A percentile compares a stretch with the other conserved stretches of the same genome.
These are phyloP conservation scores for Aspergillus texensis DNA, from an alignment of 2,329 filamentous ascomycete genomes.

Conservation along the genomic window DNA sequence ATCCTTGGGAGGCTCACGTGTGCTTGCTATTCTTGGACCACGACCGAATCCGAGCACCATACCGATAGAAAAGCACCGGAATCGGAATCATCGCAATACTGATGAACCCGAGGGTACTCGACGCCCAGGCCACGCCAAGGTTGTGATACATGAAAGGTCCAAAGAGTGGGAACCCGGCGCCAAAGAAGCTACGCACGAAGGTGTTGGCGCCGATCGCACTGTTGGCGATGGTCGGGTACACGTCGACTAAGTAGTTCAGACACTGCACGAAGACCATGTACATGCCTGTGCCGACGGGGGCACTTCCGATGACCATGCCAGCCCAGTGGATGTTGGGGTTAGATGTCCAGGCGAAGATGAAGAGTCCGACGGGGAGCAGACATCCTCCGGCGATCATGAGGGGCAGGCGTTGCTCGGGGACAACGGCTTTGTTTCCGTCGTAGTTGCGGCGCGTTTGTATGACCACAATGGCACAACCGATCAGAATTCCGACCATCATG, in stretches of 20 bases:
- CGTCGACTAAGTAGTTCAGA: slow-evolving; percentile 59
- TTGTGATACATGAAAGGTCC: background rate
- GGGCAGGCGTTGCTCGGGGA: background rate
- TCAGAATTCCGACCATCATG: background rate
- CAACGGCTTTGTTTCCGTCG: background rate
- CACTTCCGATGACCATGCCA: slow-evolving; percentile 32
- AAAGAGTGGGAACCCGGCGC: background rate
- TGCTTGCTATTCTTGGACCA: background rate
- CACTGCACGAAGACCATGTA: slow-evolving; percentile 55
- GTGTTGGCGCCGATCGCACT: slow-evolving; percentile 9
- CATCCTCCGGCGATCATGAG: background rate
- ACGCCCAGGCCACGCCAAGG: background rate
- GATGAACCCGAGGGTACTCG: background rate
- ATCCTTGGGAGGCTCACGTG: background rate
- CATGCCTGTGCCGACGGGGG: slow-evolving; percentile 57
- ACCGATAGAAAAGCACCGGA: background rate
- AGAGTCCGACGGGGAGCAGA: slow-evolving; percentile 26
- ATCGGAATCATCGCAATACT: background rate
- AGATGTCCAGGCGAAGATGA: slow-evolving; percentile 29
- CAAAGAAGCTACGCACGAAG: background rate
- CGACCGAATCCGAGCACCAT: background rate
- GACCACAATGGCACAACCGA: background rate
- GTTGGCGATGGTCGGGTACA: slow-evolving; percentile 37
- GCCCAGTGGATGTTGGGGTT: slow-evolving; percentile 12
- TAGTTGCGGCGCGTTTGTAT: background rate